Evolutionary conservation across 768 basidiomycete genomes (phyloP), one percentile per base, ranked within the genome.

Genomic region (Gautieria morchelliformis): DNA sequence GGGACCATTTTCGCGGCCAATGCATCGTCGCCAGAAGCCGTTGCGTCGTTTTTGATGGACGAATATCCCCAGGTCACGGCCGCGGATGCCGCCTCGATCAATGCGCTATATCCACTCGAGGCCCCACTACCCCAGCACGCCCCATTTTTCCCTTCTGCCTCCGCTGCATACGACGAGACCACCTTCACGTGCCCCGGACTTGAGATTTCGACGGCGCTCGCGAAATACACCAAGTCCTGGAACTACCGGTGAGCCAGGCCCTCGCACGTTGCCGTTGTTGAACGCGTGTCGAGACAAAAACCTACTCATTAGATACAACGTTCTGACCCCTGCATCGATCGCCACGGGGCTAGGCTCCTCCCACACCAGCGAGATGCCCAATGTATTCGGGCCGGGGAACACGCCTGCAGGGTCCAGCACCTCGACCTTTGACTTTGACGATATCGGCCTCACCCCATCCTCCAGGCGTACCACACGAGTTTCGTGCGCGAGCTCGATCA

Each of bases 381-480:
- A 57, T 35, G 6, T 57, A 12, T 57, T 57, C 20, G 10, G 65
- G 62, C 49, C 57, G 59, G 42, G 74, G 66, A 19, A 73, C 68
- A 4, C 72, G 65, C 50, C 64, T 62, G 22, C 72, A 69, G 73
- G 73, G 73, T 44, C 64, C 63, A 33, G 63, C 56, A 37, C 66
- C 67, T n/a, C 73, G 70, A 46, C 69, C 68, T 37, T 73, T 70
- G 48, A 74, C 53, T 33, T 50, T 55, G 0, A 53, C 46, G 72
- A 64, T 48, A 84, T 84, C 82, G 84, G 82, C 81, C 70, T 85
- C 52, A 75, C 83, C 54, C 56, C 56, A 30, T 57, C n/a, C 47
- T 57, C 19, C 56, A 57, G 40, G 46, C 45, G 15, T 57, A 57
- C 45, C 50, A 57, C 48, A 57, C 56, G 5, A 57, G 35, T 47